Conservation (phyloP, 192 early-diverging fungal species). For the Coemansia sp. region DNA sequence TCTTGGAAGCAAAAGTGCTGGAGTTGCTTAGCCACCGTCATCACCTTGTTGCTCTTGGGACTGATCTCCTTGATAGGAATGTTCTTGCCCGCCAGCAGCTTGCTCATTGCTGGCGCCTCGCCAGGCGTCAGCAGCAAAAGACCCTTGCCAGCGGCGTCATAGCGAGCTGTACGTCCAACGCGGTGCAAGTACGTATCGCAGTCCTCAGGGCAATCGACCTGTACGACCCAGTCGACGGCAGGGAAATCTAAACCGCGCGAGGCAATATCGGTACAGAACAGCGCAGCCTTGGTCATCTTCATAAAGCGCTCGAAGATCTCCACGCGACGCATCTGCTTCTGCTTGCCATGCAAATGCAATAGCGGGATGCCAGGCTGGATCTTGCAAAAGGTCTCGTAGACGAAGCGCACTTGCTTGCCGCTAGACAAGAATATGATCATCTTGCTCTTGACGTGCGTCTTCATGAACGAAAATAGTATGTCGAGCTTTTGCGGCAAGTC, state of each 20-base stretch:
- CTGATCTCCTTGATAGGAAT: slow-evolving; percentile 91
- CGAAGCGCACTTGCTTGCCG: slow-evolving; percentile 96
- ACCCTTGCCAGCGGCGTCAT: slow-evolving; percentile 85
- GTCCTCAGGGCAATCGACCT: slow-evolving; percentile 97
- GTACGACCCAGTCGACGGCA: slow-evolving; percentile 98
- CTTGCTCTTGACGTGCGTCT: slow-evolving; percentile 89
- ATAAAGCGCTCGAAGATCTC: slow-evolving; percentile 94
- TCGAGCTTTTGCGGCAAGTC: slow-evolving; percentile 91
- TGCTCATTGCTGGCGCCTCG: slow-evolving; percentile 84
- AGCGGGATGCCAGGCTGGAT: slow-evolving; percentile 91
- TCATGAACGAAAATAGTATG: slow-evolving; percentile 92
- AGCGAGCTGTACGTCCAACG: slow-evolving; percentile 96
- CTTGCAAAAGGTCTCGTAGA: slow-evolving; percentile 95
- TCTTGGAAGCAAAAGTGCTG: slow-evolving; percentile 91
- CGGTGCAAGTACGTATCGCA: slow-evolving; percentile 97
- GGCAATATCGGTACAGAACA: slow-evolving; percentile 96
- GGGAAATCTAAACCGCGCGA: slow-evolving; percentile 98
- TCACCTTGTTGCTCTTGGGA: slow-evolving; percentile 80
- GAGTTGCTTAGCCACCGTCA: slow-evolving; percentile 79
- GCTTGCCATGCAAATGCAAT: slow-evolving; percentile 93
- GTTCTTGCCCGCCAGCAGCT: slow-evolving; percentile 68
- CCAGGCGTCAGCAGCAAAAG: slow-evolving; percentile 87
- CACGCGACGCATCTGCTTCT: slow-evolving; percentile 92
- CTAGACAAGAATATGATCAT: slow-evolving; percentile 92
- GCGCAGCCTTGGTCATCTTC: slow-evolving; percentile 69